Evolutionary conservation across 1,284 basidiomycete genomes (phyloP), one percentile per base, ranked within the genome.

Genomic region (Heterobasidion irregulare): DNA sequence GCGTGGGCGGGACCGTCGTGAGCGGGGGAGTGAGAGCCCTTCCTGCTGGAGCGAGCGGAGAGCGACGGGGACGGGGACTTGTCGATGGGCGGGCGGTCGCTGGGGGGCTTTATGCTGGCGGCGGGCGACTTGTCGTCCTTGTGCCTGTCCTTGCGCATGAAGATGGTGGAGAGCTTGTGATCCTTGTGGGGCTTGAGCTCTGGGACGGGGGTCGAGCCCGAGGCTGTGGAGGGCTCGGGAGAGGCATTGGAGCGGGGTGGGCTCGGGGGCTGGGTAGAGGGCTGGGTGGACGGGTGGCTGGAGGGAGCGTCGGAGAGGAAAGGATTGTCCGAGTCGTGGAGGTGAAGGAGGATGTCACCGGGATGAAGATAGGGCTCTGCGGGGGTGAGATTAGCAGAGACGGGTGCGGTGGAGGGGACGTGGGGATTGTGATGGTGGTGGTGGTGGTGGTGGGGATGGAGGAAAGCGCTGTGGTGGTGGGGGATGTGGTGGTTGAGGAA

Each of bases 401-500:
- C 48, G 16, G 62, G 58, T 46, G 58, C 58, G 19, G 64, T 60
- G 33, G 50, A 19, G 13, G 57, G 26, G 48, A 51, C 46, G 34
- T 60, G 63, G 33, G 65, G 64, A n/a, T n/a, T n/a, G 52, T 62
- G 63, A 43, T 67, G 64, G 2, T 50, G 48, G 26, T 13, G 19
- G 3, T 12, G 26, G 32, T 32, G 15, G 48, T 18, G 19, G 6
- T 26, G 48, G 10, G 47, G 36, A 35, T 50, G 32, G 34, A 34
- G n/a, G 26, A 26, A 26, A 4, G 26, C 26, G 26, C 26, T 26
- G 13, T 53, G 52, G 55, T 70, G 66, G 58, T 89, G 84, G 57
- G 84, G 84, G 53, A 94, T 86, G 71, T 94, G 91, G 70, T 91
- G 83, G 71, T 94, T 91, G 58, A 96, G 79, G 75, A 96, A 95